Percentiles rank a stretch among this genome's conserved stretches.
These are phyloP conservation scores for Penicillium canariense DNA, from an alignment of 495 filamentous ascomycete species.

Conservation along the genomic window DNA sequence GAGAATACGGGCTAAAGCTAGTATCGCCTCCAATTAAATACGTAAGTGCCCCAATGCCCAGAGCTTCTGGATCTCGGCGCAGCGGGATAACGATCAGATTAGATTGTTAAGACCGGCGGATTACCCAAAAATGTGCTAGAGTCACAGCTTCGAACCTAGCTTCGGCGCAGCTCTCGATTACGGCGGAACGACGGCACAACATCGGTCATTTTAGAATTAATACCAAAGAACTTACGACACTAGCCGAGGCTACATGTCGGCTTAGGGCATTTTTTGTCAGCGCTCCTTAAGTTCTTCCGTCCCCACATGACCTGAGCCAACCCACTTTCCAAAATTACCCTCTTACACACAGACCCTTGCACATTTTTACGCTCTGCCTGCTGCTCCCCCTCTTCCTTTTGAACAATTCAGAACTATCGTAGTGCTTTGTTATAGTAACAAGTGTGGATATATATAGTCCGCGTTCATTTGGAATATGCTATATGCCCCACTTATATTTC, in stretches of 20 bases:
- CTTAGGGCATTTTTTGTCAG: neutral
- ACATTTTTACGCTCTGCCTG: no score
- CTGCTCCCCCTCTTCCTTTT: no score
- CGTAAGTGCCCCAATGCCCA: conserved; percentile 2
- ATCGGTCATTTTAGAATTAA: neutral
- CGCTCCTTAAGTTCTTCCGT: no score
- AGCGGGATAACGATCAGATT: conserved; percentile 11
- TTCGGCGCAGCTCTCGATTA: neutral
- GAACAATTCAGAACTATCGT: no score
- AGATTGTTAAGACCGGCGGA: conserved; percentile 4
- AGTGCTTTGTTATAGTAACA: no score
- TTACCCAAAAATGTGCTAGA: neutral
- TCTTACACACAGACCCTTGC: no score
- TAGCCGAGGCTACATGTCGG: neutral
- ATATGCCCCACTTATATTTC: no score
- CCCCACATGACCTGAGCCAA: no score
- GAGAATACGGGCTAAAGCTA: neutral
- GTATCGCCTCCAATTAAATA: neutral
- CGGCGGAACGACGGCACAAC: conserved; percentile 2
- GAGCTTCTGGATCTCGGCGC: neutral
- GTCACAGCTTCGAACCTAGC: neutral
- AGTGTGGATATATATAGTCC: no score
- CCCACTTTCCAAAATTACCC: no score
- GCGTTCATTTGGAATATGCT: no score
- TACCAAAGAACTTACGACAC: neutral